These are phyloP conservation scores for Citrus trifoliata DNA, from an alignment of 345 rosid genomes.

Conservation along the genomic window DNA sequence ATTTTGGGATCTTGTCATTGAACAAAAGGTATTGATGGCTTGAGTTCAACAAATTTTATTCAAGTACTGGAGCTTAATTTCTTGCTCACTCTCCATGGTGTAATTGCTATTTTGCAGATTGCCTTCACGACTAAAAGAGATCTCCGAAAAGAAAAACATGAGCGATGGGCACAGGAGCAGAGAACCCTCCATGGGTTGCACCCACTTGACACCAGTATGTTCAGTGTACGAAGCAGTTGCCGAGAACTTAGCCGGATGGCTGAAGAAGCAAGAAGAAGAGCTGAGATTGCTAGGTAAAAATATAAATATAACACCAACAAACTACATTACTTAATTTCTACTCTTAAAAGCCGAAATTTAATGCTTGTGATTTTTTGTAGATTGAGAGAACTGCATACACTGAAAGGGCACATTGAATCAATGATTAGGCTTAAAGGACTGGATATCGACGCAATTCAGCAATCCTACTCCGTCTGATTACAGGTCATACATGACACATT, in stretches of 20 bases:
- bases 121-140: constrained; percentile 53
- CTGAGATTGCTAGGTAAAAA: constrained; percentile 47
- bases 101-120: constrained; percentile 24
- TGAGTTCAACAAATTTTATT: not conserved
- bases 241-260: constrained; percentile 43
- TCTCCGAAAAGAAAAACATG: constrained; percentile 44
- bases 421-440: constrained; percentile 48
- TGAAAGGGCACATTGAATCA: constrained; percentile 53
- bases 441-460: constrained; percentile 57
- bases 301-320: not conserved
- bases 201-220: constrained; percentile 42
- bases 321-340: no score
- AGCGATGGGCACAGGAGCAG: constrained; percentile 59
- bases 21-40: constrained; percentile 44
- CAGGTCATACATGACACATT: not conserved
- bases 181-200: constrained; percentile 52
- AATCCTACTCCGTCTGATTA: constrained; percentile 44
- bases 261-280: constrained; percentile 54
- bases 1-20: constrained; percentile 61
- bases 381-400: constrained; percentile 43
- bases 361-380: constrained; percentile 27
- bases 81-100: constrained; percentile 3
- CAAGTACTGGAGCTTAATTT: not conserved
- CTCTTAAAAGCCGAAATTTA: not conserved
- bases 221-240: constrained; percentile 16